Evolutionary conservation across 2,329 filamentous ascomycete species (phyloP).

Genomic region (Colletotrichum tanaceti): DNA sequence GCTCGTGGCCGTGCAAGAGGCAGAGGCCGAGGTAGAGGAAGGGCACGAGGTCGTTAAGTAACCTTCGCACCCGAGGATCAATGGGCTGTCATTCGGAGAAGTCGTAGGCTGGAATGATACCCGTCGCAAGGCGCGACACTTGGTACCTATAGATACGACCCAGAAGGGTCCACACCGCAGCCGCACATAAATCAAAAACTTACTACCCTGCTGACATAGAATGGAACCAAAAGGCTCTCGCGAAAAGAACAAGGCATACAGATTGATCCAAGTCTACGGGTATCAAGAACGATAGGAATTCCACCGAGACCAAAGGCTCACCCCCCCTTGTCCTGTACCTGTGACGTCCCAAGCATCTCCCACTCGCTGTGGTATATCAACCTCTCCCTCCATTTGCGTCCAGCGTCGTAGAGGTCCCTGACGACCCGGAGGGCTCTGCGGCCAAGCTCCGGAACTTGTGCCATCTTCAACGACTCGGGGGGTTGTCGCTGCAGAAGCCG

Average conservation of each 20-base stretch:
- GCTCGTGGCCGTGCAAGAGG: conserved; percentile 52
- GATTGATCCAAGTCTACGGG: conserved; percentile 28
- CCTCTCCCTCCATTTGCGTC: conserved; percentile 54
- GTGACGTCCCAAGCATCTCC: conserved; percentile 49
- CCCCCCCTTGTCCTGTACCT: conserved; percentile 5
- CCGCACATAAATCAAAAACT: background rate
- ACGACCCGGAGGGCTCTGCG: conserved; percentile 49
- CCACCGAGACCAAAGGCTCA: conserved; percentile 9
- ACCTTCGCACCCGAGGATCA: background rate
- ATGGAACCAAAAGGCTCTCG: background rate
- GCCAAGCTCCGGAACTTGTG: conserved; percentile 46
- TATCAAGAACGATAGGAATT: conserved; percentile 29
- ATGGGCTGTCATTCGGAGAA: background rate
- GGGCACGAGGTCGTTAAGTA: conserved; percentile 28
- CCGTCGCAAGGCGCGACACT: conserved; percentile 30
- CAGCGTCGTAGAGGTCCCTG: conserved; percentile 52
- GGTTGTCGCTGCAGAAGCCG: conserved; percentile 54
- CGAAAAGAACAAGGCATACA: background rate
- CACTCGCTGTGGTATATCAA: conserved; percentile 56
- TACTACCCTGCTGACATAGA: background rate
- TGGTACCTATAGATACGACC: background rate
- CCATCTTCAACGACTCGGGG: conserved; percentile 49
- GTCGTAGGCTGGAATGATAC: conserved; percentile 27
- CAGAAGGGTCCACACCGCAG: background rate
- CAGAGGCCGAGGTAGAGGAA: conserved; percentile 45